Evolutionary conservation across 768 basidiomycete genomes (phyloP).

Genomic region (Macrolepiota albuminosa): DNA sequence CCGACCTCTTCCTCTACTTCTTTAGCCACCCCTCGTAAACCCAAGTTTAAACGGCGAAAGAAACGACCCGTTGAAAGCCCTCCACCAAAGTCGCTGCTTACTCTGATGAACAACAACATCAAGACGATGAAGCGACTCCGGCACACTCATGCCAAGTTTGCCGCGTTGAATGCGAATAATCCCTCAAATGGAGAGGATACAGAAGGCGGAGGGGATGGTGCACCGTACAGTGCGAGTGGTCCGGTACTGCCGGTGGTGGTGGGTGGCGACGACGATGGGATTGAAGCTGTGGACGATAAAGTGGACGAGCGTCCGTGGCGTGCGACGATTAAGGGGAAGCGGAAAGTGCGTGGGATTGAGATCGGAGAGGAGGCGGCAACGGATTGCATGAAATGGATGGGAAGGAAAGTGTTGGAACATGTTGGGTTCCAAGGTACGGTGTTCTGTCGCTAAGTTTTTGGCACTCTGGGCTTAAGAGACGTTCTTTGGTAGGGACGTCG

Average conservation of each 20-base stretch:
- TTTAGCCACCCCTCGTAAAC: slow-evolving; percentile 11
- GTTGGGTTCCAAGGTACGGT: slow-evolving; percentile 84
- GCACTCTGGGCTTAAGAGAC: neutral
- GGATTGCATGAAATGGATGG: slow-evolving; percentile 69
- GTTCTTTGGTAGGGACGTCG: slow-evolving; percentile 56
- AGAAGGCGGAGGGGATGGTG: slow-evolving; percentile 33
- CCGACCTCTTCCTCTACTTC: slow-evolving; percentile 14
- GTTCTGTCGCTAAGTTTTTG: neutral
- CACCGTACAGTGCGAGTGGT: slow-evolving; percentile 22
- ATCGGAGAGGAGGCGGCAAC: slow-evolving; percentile 56
- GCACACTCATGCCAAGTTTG: slow-evolving; percentile 68
- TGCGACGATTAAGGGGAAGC: slow-evolving; percentile 23
- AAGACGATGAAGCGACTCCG: slow-evolving; percentile 69
- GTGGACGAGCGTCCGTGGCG: slow-evolving; percentile 65
- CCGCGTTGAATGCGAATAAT: slow-evolving; percentile 41
- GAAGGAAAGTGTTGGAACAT: slow-evolving; percentile 80
- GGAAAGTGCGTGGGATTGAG: slow-evolving; percentile 36
- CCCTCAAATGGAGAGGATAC: slow-evolving; percentile 24
- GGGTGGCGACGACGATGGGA: slow-evolving; percentile 20
- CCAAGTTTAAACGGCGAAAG: slow-evolving; percentile 31
- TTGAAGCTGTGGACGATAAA: slow-evolving; percentile 31
- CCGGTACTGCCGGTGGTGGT: slow-evolving; percentile 13
- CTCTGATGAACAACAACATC: slow-evolving; percentile 73
- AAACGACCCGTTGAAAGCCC: slow-evolving; percentile 13
- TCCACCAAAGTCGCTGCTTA: slow-evolving; percentile 46